These are phyloP conservation scores for Isoetes taiwanensis DNA, from an alignment of 75 land plant genomes.

Conservation along the genomic window DNA sequence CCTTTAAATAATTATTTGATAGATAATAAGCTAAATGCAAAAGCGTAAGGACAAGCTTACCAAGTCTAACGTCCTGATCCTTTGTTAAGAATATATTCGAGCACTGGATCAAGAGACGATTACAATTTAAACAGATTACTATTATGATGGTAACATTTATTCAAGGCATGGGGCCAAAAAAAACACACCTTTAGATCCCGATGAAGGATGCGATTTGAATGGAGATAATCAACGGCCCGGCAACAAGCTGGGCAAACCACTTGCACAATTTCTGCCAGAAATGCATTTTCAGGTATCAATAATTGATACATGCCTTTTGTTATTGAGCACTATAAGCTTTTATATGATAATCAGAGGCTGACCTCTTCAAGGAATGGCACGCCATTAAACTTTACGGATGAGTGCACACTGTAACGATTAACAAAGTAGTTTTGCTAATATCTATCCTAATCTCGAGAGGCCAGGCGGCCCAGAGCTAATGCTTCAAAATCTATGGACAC, in stretches of 20 bases:
- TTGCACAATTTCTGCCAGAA: constrained; percentile 53
- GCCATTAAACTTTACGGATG: constrained; percentile 37
- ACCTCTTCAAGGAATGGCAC: constrained; percentile 58
- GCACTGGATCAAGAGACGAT: constrained; percentile 22
- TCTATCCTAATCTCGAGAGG: too few species aligned
- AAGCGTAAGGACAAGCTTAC: constrained; percentile 14
- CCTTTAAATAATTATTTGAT: background rate
- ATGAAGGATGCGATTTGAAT: constrained; percentile 62
- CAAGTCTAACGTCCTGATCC: constrained; percentile 41
- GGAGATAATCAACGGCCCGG: constrained; percentile 64
- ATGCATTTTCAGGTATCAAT: background rate
- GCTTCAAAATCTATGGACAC: too few species aligned
- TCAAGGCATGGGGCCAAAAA: too few species aligned
- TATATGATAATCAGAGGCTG: background rate
- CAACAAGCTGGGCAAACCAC: constrained; percentile 58
- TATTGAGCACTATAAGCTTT: background rate
- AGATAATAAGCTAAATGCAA: background rate
- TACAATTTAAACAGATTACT: background rate
- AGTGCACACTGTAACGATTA: too few species aligned
- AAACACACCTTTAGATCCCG: constrained; percentile 53
- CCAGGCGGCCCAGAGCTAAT: too few species aligned
- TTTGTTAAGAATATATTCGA: constrained; percentile 73
- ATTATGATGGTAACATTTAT: too few species aligned
- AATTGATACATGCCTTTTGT: too few species aligned
- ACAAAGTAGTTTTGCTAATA: too few species aligned